These are phyloP conservation scores for Rhynchospora pubera DNA, from an alignment of 176 grass and related monocot species.

Conservation along the genomic window DNA sequence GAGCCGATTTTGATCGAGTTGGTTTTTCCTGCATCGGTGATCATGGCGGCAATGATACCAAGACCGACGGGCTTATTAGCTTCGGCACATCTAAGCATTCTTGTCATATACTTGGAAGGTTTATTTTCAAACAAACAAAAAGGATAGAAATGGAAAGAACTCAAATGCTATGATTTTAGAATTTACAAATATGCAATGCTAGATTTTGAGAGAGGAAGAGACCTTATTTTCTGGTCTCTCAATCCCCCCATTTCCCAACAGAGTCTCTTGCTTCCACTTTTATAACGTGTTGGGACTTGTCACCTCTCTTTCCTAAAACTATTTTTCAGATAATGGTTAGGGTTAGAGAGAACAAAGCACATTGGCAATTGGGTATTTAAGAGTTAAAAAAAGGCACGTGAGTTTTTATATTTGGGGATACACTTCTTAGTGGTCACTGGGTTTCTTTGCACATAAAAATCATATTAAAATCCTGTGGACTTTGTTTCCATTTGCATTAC, in stretches of 20 bases:
- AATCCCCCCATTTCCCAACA: not conserved
- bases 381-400: not conserved
- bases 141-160: not conserved
- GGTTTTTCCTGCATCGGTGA: not conserved
- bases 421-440: not conserved
- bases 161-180: not conserved
- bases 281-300: not conserved
- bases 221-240: not conserved
- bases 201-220: not conserved
- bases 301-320: not conserved
- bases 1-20: not conserved
- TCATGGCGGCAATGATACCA: not conserved
- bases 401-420: not conserved
- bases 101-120: not conserved
- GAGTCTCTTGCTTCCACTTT: not conserved
- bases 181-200: not conserved
- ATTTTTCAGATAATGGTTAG: not conserved
- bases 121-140: not conserved
- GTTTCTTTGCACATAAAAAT: not conserved
- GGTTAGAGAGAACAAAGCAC: not conserved
- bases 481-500: not conserved
- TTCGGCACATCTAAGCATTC: not conserved
- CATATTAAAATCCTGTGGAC: not conserved
- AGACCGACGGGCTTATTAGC: not conserved
- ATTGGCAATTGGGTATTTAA: not conserved